Evolutionary conservation across 495 filamentous ascomycete genomes (phyloP).

Genomic region (Clavariopsis aquatica): DNA sequence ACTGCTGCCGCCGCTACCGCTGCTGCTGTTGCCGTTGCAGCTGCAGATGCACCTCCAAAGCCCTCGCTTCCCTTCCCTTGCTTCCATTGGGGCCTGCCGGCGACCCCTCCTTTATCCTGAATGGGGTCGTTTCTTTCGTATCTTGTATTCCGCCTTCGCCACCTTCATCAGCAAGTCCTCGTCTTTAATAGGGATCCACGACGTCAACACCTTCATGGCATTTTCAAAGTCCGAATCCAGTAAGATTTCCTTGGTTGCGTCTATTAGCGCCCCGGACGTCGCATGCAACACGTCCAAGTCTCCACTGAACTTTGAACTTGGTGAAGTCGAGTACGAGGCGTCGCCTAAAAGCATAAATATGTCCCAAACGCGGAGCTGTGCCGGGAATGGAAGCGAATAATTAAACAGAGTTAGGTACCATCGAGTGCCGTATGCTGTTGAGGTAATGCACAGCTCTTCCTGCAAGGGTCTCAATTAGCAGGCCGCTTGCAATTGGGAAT

Average conservation of each 20-base stretch:
- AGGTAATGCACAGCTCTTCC: constrained; percentile 76
- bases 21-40: no score
- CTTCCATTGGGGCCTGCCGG: not conserved
- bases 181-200: constrained; percentile 93
- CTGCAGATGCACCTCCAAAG: not conserved
- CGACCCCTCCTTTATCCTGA: constrained; percentile 14
- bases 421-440: constrained; percentile 89
- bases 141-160: constrained; percentile 86
- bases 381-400: constrained; percentile 91
- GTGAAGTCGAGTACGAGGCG: constrained; percentile 42
- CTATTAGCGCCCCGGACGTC: constrained; percentile 84
- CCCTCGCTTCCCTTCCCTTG: not conserved
- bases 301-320: constrained; percentile 46
- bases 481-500: constrained; percentile 9
- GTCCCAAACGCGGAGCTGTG: constrained; percentile 98
- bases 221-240: constrained; percentile 97
- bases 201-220: constrained; percentile 95
- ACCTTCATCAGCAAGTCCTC: constrained; percentile 95
- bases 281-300: constrained; percentile 89
- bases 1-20: no score
- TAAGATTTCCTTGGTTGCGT: constrained; percentile 86
- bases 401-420: constrained; percentile 99
- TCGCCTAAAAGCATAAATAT: constrained; percentile 97
- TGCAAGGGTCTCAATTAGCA: constrained; percentile 43
- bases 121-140: constrained; percentile 51